These are phyloP conservation scores for Lodderomyces orthopsilosis DNA, from an alignment of 1,139 yeast genomes.

Conservation along the genomic window DNA sequence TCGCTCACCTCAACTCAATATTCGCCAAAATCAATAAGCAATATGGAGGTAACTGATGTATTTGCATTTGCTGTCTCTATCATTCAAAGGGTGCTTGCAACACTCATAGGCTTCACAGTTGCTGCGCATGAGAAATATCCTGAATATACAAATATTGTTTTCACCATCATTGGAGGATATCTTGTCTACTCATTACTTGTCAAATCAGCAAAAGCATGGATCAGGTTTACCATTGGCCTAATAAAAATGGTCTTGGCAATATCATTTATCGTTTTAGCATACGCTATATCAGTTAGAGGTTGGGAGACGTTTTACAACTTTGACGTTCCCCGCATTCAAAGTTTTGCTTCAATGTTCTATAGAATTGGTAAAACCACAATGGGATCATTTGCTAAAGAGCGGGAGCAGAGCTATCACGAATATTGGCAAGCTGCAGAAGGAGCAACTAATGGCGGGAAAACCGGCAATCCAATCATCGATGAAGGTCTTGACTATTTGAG, in stretches of 20 bases:
- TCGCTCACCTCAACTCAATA: too few relatives aligned
- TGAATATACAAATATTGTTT: slow-evolving; percentile 20
- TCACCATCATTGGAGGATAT: slow-evolving; percentile 22
- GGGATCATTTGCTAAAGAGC: neutral
- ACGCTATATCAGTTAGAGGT: slow-evolving; percentile 20
- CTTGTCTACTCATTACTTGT: slow-evolving; percentile 20
- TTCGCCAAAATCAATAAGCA: too few relatives aligned
- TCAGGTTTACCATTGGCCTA: slow-evolving; percentile 20
- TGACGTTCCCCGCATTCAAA: slow-evolving; percentile 18
- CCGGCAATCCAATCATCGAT: slow-evolving; percentile 16
- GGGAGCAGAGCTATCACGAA: slow-evolving; percentile 7
- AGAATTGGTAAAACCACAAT: slow-evolving; percentile 4
- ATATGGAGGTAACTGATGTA: slow-evolving; percentile 14
- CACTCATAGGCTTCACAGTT: slow-evolving; percentile 16
- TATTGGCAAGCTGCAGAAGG: slow-evolving; percentile 13
- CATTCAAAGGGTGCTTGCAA: slow-evolving; percentile 6
- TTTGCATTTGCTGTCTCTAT: slow-evolving; percentile 15
- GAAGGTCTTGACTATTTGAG: slow-evolving; percentile 16
- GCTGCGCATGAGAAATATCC: slow-evolving; percentile 24
- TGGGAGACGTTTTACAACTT: slow-evolving; percentile 17
- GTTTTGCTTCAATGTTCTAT: slow-evolving; percentile 3
- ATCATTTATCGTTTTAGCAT: slow-evolving; percentile 12
- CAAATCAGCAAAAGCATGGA: slow-evolving; percentile 26
- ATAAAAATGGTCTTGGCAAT: slow-evolving; percentile 19
- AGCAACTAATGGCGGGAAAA: slow-evolving; percentile 14